Conservation (phyloP, 2,329 filamentous ascomycete genomes). For the Cordyceps tenuipes region DNA sequence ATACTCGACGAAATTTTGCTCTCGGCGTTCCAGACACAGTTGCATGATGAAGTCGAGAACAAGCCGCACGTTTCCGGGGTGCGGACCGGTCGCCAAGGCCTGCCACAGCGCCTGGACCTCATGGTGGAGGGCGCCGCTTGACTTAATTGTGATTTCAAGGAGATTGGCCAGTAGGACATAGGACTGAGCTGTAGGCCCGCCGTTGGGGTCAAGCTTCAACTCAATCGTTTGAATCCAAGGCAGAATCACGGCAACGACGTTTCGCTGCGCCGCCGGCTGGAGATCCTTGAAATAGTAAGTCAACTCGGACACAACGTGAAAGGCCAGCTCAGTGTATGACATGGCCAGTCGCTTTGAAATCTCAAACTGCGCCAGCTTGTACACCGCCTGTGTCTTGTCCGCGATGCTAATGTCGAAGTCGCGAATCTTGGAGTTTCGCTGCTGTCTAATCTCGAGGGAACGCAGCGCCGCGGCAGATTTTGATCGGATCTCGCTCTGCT, state of each 20-base stretch:
- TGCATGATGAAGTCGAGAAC: conserved; percentile 95
- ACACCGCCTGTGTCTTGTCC: conserved; percentile 96
- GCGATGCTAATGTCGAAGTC: conserved; percentile 98
- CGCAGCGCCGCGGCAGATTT: conserved; percentile 78
- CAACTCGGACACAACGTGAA: conserved; percentile 93
- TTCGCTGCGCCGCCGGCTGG: conserved; percentile 73
- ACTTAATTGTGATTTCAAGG: conserved; percentile 92
- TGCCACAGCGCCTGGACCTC: conserved; percentile 98
- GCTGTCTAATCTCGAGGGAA: conserved; percentile 71
- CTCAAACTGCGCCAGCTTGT: conserved; percentile 95
- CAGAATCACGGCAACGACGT: conserved; percentile 87
- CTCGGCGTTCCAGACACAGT: conserved; percentile 82
- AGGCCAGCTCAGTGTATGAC: conserved; percentile 81
- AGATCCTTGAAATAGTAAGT: conserved; percentile 87
- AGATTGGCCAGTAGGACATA: conserved; percentile 94
- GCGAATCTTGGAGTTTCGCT: conserved; percentile 77
- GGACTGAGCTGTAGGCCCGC: conserved; percentile 80
- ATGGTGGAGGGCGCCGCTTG: conserved; percentile 79
- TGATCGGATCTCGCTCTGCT: conserved; percentile 79
- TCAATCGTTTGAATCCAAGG: conserved; percentile 96
- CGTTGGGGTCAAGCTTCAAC: conserved; percentile 83
- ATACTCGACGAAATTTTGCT: conserved; percentile 97
- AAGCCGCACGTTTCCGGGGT: conserved; percentile 87
- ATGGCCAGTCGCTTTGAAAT: conserved; percentile 85
- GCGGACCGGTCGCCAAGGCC: conserved; percentile 83